A percentile compares a stretch with the other conserved stretches of the same genome.
Conservation (phyloP, 2,329 filamentous ascomycete species). For the Colletotrichum karsti region DNA sequence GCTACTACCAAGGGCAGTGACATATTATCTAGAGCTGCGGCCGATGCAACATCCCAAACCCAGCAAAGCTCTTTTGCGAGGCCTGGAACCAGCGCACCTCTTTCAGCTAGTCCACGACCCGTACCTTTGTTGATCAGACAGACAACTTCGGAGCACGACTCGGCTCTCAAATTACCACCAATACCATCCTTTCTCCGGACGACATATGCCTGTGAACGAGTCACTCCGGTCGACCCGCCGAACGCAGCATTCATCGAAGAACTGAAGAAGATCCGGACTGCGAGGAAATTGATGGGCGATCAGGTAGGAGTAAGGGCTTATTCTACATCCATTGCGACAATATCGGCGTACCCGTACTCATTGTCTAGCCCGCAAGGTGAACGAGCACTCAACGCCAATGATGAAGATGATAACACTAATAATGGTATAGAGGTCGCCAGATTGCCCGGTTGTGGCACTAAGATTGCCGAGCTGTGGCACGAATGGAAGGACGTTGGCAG, state of each 20-base stretch:
- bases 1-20: slow-evolving; percentile 19
- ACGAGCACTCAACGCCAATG: slow-evolving; percentile 5
- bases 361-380: slow-evolving; percentile 52
- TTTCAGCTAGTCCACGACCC: neutral
- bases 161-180: slow-evolving; percentile 62
- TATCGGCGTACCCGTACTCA: slow-evolving; percentile 79
- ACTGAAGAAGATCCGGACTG: slow-evolving; percentile 77
- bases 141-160: slow-evolving; percentile 83
- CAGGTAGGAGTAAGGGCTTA: slow-evolving; percentile 86
- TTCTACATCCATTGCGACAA: slow-evolving; percentile 82
- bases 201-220: slow-evolving; percentile 82
- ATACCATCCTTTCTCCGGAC: slow-evolving; percentile 61
- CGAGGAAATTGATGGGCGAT: slow-evolving; percentile 77
- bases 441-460: slow-evolving; percentile 83
- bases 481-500: slow-evolving; percentile 73
- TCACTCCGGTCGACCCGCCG: slow-evolving; percentile 73
- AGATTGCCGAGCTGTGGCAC: slow-evolving; percentile 79
- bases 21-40: slow-evolving; percentile 32
- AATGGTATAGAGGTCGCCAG: slow-evolving; percentile 53
- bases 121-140: slow-evolving; percentile 64
- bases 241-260: slow-evolving; percentile 80
- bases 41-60: neutral
- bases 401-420: neutral
- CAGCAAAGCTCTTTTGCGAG: neutral
- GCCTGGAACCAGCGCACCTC: neutral